phyloP scores from a whole-genome alignment of 768 basidiomycete species.

The Rhodotorula sphaerocarpa region DNA sequence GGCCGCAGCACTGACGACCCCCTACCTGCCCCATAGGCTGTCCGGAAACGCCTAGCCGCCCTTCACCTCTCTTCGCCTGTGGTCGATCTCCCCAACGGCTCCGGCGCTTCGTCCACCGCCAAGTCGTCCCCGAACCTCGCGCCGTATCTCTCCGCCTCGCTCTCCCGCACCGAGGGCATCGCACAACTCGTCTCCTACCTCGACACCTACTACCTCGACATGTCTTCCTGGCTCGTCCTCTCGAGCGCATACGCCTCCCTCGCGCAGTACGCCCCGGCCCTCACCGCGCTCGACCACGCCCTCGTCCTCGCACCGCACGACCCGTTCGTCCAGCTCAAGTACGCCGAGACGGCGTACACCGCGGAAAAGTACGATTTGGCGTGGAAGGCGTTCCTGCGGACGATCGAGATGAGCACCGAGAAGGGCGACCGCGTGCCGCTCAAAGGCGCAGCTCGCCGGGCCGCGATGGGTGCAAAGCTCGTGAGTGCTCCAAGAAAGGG shows the following conservation, averaged over 20 bases:
- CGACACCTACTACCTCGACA: conserved; percentile 80
- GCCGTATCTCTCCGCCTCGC: conserved; percentile 41
- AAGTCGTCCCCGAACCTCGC: background rate
- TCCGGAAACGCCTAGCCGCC: conserved; percentile 75
- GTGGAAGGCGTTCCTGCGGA: conserved; percentile 67
- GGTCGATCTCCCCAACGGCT: background rate
- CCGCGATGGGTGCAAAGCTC: conserved; percentile 33
- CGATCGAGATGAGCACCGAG: conserved; percentile 66
- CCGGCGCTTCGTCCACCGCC: background rate
- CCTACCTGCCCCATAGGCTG: conserved; percentile 47
- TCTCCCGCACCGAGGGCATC: conserved; percentile 59
- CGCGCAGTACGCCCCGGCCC: conserved; percentile 64
- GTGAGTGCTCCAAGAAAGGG: conserved; percentile 4
- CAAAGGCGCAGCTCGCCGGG: conserved; percentile 30
- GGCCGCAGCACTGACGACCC: background rate
- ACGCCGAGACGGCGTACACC: conserved; percentile 81
- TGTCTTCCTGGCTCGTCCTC: conserved; percentile 80
- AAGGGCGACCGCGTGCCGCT: background rate
- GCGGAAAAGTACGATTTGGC: conserved; percentile 65
- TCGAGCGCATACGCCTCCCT: conserved; percentile 68
- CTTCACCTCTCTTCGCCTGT: conserved; percentile 51
- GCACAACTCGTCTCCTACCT: conserved; percentile 64
- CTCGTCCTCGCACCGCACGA: conserved; percentile 77
- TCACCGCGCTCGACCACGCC: conserved; percentile 71
- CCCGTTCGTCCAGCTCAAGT: conserved; percentile 71